These are phyloP conservation scores for Lycium barbarum DNA, from an alignment of 257 asterid species.

Conservation along the genomic window DNA sequence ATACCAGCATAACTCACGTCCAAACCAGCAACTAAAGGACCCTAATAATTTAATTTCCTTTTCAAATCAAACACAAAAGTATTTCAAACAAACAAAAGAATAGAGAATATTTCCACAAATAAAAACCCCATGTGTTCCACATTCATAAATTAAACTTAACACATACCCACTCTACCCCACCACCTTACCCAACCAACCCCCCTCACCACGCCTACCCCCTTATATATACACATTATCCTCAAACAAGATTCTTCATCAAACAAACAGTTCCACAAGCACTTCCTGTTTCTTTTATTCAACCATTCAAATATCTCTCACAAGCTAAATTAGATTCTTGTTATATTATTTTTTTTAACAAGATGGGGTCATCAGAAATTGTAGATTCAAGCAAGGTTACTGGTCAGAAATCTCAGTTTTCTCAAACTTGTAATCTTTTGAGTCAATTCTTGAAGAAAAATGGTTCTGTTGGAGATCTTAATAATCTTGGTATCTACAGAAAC, in stretches of 20 bases:
- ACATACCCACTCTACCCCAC: background rate
- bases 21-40: no score
- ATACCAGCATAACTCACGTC: no score
- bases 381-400: conserved; percentile 37
- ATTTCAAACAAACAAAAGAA: no score
- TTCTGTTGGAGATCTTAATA: conserved; percentile 35
- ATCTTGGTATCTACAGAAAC: conserved; percentile 31
- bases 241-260: background rate
- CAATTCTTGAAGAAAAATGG: conserved; percentile 43
- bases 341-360: background rate
- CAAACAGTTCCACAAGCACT: conserved; percentile 2
- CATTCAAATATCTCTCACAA: background rate
- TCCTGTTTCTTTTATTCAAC: background rate
- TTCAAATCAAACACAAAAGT: background rate
- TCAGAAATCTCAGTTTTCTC: conserved; percentile 39
- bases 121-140: background rate
- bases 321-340: no score
- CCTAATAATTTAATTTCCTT: background rate
- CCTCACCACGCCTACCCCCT: background rate
- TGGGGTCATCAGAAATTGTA: conserved; percentile 36
- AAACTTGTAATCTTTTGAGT: conserved; percentile 40
- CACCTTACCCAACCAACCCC: background rate
- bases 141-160: no score
- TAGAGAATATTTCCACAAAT: background rate
- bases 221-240: background rate